phyloP scores from a whole-genome alignment of 106 monocot genomes.

The Platanthera zijinensis region DNA sequence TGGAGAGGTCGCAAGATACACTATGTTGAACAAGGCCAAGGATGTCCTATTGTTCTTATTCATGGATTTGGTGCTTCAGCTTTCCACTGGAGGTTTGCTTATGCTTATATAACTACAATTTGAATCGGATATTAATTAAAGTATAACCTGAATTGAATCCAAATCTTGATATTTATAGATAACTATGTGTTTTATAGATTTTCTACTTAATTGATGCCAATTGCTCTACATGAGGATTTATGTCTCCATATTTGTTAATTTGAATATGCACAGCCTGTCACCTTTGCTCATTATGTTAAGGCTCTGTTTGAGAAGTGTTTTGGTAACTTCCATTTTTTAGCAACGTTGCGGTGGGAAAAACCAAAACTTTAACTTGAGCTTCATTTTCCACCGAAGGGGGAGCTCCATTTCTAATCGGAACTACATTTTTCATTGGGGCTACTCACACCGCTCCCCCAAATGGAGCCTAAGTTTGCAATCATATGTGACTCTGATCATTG shows the following conservation, averaged over 20 bases:
- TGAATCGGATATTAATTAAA: neutral
- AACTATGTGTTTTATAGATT: neutral
- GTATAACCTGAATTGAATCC: neutral
- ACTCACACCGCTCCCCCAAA: no score
- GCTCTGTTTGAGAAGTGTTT: no score
- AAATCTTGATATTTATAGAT: neutral
- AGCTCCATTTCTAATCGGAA: no score
- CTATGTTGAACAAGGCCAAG: conserved; percentile 79
- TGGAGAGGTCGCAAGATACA: conserved; percentile 94
- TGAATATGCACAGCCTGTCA: neutral
- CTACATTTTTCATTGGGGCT: no score
- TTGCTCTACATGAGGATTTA: neutral
- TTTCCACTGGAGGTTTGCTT: conserved; percentile 85
- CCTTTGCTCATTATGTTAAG: neutral
- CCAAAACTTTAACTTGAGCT: no score
- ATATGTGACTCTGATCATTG: neutral
- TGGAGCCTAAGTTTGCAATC: neutral
- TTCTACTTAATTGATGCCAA: neutral
- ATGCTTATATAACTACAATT: neutral
- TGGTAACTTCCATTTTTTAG: no score
- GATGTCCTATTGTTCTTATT: conserved; percentile 76
- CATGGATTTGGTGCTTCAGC: conserved; percentile 98
- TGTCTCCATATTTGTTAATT: neutral
- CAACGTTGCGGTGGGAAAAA: no score
- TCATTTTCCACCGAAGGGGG: no score